Evolutionary conservation across 2,329 filamentous ascomycete species (phyloP), one percentile per base, ranked within the genome.

Genomic region (Clonostachys rosea): DNA sequence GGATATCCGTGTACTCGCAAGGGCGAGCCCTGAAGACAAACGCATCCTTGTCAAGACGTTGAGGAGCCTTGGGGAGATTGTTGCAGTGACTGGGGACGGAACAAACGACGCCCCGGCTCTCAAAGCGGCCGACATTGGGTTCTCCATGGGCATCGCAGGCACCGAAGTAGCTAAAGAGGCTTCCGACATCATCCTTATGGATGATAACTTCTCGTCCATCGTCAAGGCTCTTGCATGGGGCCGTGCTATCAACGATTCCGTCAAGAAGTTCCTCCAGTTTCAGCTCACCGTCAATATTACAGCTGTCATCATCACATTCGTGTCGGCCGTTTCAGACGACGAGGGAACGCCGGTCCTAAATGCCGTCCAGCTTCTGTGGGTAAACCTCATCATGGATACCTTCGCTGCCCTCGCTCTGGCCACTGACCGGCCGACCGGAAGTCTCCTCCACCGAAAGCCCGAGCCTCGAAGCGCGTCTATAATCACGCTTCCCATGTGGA

Each of bases 401-500:
- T 76, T 81, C 49, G 77, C 76, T 5, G 76, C 77, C 18, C 69
- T 79, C 34, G 77, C 75, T 40, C 62, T 70, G 5, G 65, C 66
- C 6, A 69, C 66, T 1, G 66, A 69, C 36, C 64, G 66, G 6
- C 66, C 66, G 0, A 56, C 59, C 3, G 54, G 54, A 2, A 63
- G 65, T 14, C 60, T 67, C 33, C 55, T 68, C n/a, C 58, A 64
- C 45, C 49, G 51, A 10, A 53, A 57, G 7, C 64, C 64, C 3
- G 61, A 65, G 18, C 55, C 56, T 3, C 52, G 58, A 3, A 54
- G 47, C 6, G 56, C 64, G 1, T 53, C 60, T 4, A 56, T 66
- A 24, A 87, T 90, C 54, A 86, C 81, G 2, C 67, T 84, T 41
- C 84, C 79, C 30, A 90, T 90, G 86, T 87, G 86, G 86, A 90